A percentile compares a stretch with the other conserved stretches of the same genome.
phyloP scores from a whole-genome alignment of 805 yeast genomes.

The Naumovozyma baii region DNA sequence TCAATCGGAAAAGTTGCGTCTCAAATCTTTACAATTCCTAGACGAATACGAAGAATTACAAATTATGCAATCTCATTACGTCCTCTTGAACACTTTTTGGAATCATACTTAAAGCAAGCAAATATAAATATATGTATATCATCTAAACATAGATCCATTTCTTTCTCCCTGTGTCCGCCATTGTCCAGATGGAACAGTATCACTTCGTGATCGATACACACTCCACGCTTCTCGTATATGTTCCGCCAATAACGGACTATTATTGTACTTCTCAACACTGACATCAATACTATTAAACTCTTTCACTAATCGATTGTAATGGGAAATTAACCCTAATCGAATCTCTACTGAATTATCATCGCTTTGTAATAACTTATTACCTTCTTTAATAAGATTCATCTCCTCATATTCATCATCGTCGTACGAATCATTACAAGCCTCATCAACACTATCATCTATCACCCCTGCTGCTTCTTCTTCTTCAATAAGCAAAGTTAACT shows the following conservation, averaged over 20 bases:
- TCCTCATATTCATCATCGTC: constrained; percentile 24
- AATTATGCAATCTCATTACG: constrained; percentile 44
- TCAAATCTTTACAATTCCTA: constrained; percentile 40
- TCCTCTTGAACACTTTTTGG: constrained; percentile 31
- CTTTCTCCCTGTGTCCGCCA: constrained; percentile 69
- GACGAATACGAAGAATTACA: constrained; percentile 53
- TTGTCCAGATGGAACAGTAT: constrained; percentile 49
- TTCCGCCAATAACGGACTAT: constrained; percentile 66
- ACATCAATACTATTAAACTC: constrained; percentile 25
- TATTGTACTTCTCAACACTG: constrained; percentile 30
- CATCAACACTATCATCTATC: constrained; percentile 3
- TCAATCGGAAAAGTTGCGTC: constrained; percentile 32
- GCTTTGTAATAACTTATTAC: constrained; percentile 20
- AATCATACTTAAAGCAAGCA: constrained; percentile 1
- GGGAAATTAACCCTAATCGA: constrained; percentile 22
- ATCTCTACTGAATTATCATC: constrained; percentile 20
- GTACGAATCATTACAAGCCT: background rate
- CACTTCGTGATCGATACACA: constrained; percentile 55
- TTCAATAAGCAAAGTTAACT: constrained; percentile 24
- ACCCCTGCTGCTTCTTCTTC: constrained; percentile 30
- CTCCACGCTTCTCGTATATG: constrained; percentile 88
- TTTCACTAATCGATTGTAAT: constrained; percentile 24
- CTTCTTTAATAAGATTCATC: constrained; percentile 11
- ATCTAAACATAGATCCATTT: constrained; percentile 63
- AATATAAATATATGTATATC: constrained; percentile 3